Evolutionary conservation across 345 rosid genomes (phyloP), one percentile per base, ranked within the genome.

Genomic region (Ceriops zippeliana): DNA sequence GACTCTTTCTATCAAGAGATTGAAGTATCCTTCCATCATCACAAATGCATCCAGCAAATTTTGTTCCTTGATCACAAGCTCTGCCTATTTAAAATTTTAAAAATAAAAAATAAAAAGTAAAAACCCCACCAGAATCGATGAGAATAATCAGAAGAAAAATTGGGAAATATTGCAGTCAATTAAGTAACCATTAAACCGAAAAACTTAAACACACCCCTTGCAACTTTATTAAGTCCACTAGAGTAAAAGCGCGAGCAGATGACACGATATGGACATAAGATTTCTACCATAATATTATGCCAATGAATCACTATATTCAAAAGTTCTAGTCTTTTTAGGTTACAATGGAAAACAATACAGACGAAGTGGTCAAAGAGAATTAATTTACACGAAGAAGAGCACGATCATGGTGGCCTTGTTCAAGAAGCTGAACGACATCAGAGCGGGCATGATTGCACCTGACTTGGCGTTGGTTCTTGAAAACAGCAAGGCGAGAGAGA

Each of bases 361-460:
- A 17, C 35, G 2, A 63, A 53, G 3, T 3, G 30, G 24, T 3
- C 19, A 64, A 5, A 16, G 54, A 42, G 49, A 5, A 1, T 4
- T 4, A 20, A 16, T 64, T 51, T 78, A 89, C 91, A 35, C 98
- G 86, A 61, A 85, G 87, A 64, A 86, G 89, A 79, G 98, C 96
- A 1, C 86, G 81, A 19, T 88, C 93, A 59, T 85, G 93, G 51
- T 79, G 78, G 13, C 90, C 89, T 5, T 77, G 93, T 38, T 83
- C 80, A 54, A 95, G 99, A 72, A 95, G 87, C 82, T 90, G 86
- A 37, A 81, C 68, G 17, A 95, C 93, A 59, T 95, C 98, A 19
- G 96, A 87, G 20, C 76, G 85, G 46, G 93, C 84, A 8, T 83
- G 90, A 60, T 84, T 56, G 69, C 70, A 73, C 63, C 84, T 85